Evolutionary conservation across 2,329 filamentous ascomycete species (phyloP), one percentile per base, ranked within the genome.

Genomic region (Xylaria sp.): DNA sequence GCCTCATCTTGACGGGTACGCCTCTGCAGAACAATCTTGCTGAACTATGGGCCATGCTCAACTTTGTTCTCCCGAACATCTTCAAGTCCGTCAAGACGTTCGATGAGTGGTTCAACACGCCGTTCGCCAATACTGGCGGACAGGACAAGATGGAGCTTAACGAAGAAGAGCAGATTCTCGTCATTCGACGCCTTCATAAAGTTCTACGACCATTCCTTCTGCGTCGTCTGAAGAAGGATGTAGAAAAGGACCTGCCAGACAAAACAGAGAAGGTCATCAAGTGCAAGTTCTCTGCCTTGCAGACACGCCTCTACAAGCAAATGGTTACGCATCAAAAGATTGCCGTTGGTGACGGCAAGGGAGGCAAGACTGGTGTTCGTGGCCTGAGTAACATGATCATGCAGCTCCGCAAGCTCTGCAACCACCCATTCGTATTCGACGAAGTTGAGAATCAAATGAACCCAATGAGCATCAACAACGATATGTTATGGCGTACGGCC

Each of bases 201-300:
- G 94, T 99, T 70, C 80, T 99, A 69, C 87, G 94, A 62, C 94
- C 94, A 1, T 99, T 99, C 90, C 78, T 99, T 75, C 88, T 99
- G 58, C 91, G 94, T 79, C 94, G 94, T 86, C 81, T 99, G 71
- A 99, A 99, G 86, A 97, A 96, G 78, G 94, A 99, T 79, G 94
- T 99, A 73, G 94, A 99, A 76, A 97, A 97, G 77, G 94, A 99
- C 75, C 80, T 99, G 63, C 94, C 94, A 0, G 93, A 99, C 83
- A 99, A 99, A 83, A 95, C 94, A 39, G 94, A 99, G 75, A 94
- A 95, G 77, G 93, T 99, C 74, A 92, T 99, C 84, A 97, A 99
- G 80, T 97, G 93, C 81, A 95, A 93, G 74, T 96, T 97, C 77
- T 99, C 94, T 54, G 88, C 94, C 0, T 80, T 99, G 64, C 94